Conservation (phyloP, 1,284 basidiomycete species). For the Trametes sp. region DNA sequence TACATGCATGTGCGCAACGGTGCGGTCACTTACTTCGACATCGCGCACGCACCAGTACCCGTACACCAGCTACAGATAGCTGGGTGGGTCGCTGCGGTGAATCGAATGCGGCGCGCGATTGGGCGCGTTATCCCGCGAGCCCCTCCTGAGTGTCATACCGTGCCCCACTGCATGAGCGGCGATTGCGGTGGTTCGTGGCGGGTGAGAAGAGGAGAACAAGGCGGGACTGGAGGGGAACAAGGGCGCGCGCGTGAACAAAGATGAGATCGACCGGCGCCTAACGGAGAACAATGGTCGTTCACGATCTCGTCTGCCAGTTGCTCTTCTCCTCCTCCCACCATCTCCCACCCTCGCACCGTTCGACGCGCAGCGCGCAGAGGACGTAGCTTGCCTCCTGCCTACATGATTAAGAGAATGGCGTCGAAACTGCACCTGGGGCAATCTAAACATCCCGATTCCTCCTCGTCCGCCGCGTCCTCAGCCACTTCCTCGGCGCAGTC, state of each 20-base stretch:
- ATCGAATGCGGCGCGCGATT: no score
- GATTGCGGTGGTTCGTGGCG: no score
- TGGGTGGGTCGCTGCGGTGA: no score
- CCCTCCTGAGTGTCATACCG: no score
- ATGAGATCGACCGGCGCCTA: background rate
- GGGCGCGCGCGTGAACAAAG: background rate
- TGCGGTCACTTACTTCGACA: no score
- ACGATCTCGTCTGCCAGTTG: background rate
- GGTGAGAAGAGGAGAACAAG: background rate
- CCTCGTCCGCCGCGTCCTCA: slow-evolving; percentile 25
- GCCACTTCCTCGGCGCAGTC: slow-evolving; percentile 28
- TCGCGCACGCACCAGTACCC: no score
- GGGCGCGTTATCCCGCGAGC: no score
- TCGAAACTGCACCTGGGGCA: slow-evolving; percentile 47
- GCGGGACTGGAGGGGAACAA: background rate
- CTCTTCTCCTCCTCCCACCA: slow-evolving; percentile 12
- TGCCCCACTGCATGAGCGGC: no score
- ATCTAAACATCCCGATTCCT: slow-evolving; percentile 31
- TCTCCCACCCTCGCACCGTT: slow-evolving; percentile 15
- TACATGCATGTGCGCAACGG: no score
- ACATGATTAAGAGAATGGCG: slow-evolving; percentile 54
- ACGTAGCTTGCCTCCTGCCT: background rate
- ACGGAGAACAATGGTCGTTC: slow-evolving; percentile 1
- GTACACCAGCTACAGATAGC: no score
- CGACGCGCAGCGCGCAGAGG: slow-evolving; percentile 24